Percentiles rank a stretch among this genome's conserved stretches.
Conservation (phyloP, 352 stramenopile species). For the Phytophthora parvispora region DNA sequence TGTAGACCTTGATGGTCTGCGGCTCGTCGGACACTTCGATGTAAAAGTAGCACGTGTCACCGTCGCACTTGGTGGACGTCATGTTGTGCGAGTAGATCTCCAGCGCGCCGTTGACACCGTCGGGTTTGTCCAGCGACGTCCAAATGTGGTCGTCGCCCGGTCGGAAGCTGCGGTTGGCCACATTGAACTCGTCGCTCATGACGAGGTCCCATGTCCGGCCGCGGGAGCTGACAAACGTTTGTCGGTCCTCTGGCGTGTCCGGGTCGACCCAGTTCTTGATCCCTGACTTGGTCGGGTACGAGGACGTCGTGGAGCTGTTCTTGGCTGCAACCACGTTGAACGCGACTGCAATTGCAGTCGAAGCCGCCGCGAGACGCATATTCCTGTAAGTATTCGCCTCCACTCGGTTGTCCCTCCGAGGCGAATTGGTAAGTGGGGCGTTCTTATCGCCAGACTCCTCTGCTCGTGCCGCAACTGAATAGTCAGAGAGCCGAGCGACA, state of each 20-base stretch:
- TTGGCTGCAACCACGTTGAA: conserved; percentile 12
- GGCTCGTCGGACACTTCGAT: conserved; percentile 64
- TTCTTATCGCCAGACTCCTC: not conserved
- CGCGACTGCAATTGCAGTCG: not conserved
- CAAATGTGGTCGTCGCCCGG: conserved; percentile 94
- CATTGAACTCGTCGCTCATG: conserved; percentile 97
- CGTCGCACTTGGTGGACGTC: conserved; percentile 64
- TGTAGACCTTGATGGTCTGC: conserved; percentile 60
- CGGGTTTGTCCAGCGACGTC: conserved; percentile 96
- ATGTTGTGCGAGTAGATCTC: conserved; percentile 95
- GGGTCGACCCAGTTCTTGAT: conserved; percentile 65
- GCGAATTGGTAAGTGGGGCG: conserved; percentile 23
- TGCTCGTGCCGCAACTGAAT: conserved; percentile 15
- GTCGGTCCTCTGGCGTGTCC: conserved; percentile 48
- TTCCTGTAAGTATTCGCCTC: conserved; percentile 8
- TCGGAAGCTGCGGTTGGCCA: conserved; percentile 83
- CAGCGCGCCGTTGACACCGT: conserved; percentile 93
- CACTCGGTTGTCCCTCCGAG: not conserved
- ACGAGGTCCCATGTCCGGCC: conserved; percentile 81
- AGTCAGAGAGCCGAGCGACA: conserved; percentile 7
- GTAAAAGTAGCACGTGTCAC: conserved; percentile 67
- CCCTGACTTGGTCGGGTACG: conserved; percentile 60
- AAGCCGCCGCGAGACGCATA: conserved; percentile 20
- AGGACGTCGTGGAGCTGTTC: conserved; percentile 17
- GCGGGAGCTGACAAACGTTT: conserved; percentile 50